Conservation (phyloP, 768 basidiomycete genomes). For the Kwoniella europaea region DNA sequence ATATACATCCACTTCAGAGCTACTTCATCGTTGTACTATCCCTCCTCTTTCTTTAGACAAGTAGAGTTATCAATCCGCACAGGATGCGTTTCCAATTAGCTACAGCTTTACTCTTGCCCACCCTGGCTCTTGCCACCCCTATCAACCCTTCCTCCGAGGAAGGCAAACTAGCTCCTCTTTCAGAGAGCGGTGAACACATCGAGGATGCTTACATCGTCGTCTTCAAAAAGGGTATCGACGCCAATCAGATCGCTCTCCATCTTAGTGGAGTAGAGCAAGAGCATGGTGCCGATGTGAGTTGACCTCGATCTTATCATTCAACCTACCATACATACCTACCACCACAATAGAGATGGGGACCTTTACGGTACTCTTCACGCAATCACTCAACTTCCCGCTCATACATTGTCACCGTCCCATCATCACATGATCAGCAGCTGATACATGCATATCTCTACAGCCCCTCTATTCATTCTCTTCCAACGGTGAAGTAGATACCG, state of each 20-base stretch:
- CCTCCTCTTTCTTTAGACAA: constrained; percentile 4
- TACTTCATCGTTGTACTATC: constrained; percentile 9
- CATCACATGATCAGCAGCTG: too few relatives aligned
- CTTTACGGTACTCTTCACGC: constrained; percentile 4
- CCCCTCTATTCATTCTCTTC: constrained; percentile 40
- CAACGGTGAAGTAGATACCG: constrained; percentile 40
- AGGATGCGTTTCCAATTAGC: constrained; percentile 41
- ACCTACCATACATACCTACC: not conserved
- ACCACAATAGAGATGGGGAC: not conserved
- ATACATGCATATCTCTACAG: constrained; percentile 21
- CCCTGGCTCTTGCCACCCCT: constrained; percentile 44
- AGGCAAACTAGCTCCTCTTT: constrained; percentile 48
- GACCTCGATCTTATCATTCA: constrained; percentile 11
- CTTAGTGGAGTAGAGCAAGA: constrained; percentile 73
- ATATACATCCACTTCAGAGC: not conserved
- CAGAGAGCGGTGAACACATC: constrained; percentile 45
- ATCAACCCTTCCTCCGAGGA: constrained; percentile 27
- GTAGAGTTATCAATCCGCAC: constrained; percentile 8
- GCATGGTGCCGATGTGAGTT: constrained; percentile 64
- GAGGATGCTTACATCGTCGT: constrained; percentile 90
- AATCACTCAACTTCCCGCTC: not conserved
- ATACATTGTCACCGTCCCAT: too few relatives aligned
- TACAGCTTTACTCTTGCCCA: constrained; percentile 36
- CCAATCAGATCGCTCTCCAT: constrained; percentile 68
- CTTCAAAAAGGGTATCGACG: constrained; percentile 72